These are phyloP conservation scores for Purpureocillium lavendulum DNA, from an alignment of 2,329 filamentous ascomycete species.

Conservation along the genomic window DNA sequence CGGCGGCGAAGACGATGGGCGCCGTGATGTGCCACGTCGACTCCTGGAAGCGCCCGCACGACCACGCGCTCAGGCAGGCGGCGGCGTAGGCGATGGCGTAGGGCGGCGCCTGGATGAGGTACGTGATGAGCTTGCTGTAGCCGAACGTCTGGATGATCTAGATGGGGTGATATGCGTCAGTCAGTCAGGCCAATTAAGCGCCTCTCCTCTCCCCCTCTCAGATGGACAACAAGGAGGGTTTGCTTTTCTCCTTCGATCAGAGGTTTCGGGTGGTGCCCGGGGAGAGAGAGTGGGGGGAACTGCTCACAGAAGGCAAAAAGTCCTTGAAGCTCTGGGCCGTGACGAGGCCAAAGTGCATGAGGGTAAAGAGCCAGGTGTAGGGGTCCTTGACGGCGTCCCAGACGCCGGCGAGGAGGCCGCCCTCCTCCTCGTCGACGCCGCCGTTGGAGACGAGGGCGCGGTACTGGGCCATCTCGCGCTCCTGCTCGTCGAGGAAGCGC, in stretches of 20 bases:
- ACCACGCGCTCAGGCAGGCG: slow-evolving; percentile 25
- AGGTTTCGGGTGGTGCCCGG: no score
- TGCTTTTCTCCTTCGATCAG: no score
- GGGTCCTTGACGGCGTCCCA: slow-evolving; percentile 23
- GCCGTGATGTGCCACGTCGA: slow-evolving; percentile 29
- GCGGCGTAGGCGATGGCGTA: slow-evolving; percentile 30
- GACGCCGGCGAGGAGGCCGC: slow-evolving; percentile 27
- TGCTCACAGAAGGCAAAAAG: slow-evolving; percentile 28
- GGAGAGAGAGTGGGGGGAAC: no score
- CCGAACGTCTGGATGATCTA: slow-evolving; percentile 19
- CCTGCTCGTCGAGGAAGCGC: slow-evolving; percentile 23
- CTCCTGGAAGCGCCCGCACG: slow-evolving; percentile 23
- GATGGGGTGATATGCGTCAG: no score
- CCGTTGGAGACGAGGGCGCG: slow-evolving; percentile 25
- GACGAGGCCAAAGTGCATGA: slow-evolving; percentile 35
- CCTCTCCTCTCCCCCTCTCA: no score
- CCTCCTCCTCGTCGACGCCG: slow-evolving; percentile 21
- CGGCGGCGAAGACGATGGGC: slow-evolving; percentile 24
- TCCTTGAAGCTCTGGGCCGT: slow-evolving; percentile 30
- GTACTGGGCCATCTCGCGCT: slow-evolving; percentile 25
- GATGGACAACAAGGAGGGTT: no score
- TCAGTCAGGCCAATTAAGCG: no score
- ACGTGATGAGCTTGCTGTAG: slow-evolving; percentile 19
- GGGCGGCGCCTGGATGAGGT: slow-evolving; percentile 29
- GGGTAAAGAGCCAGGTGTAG: slow-evolving; percentile 29